These are phyloP conservation scores for Tricholoma saponaceum DNA, from an alignment of 768 basidiomycete species.

Conservation along the genomic window DNA sequence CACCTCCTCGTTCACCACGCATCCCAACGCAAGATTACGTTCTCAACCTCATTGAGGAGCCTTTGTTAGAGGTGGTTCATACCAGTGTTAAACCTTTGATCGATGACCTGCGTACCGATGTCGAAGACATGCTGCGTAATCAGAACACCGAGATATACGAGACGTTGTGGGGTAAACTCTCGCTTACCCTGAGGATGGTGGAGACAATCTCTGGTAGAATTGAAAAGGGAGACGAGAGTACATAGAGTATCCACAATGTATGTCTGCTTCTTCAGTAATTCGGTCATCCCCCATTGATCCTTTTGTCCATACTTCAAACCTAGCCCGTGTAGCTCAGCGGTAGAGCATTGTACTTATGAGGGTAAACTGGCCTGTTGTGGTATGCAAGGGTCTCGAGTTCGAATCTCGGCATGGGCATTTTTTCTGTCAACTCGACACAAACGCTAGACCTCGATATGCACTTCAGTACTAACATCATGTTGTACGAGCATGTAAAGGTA, in stretches of 20 bases:
- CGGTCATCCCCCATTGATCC: background rate
- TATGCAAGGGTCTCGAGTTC: slow-evolving; percentile 58
- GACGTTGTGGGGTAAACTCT: slow-evolving; percentile 20
- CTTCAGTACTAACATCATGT: too few species aligned
- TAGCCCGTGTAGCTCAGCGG: slow-evolving; percentile 54
- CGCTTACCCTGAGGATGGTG: slow-evolving; percentile 14
- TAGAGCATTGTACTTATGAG: slow-evolving; percentile 61
- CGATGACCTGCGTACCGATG: slow-evolving; percentile 15
- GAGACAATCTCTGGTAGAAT: slow-evolving; percentile 15
- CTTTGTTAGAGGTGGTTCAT: slow-evolving; percentile 20
- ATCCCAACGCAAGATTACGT: slow-evolving; percentile 19
- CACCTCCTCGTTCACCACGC: slow-evolving; percentile 13
- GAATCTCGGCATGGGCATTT: slow-evolving; percentile 48
- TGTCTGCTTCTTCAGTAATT: background rate
- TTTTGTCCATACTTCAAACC: background rate
- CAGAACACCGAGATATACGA: slow-evolving; percentile 21
- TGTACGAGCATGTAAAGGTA: too few species aligned
- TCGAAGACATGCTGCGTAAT: slow-evolving; percentile 18
- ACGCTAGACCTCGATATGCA: too few species aligned
- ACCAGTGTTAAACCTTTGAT: slow-evolving; percentile 19
- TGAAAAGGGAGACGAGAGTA: background rate
- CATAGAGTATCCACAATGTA: background rate
- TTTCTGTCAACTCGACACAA: too few species aligned
- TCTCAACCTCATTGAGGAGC: slow-evolving; percentile 19
- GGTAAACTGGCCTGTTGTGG: slow-evolving; percentile 30